phyloP scores from a whole-genome alignment of 805 yeast genomes.

The Clavispora vitiphila region DNA sequence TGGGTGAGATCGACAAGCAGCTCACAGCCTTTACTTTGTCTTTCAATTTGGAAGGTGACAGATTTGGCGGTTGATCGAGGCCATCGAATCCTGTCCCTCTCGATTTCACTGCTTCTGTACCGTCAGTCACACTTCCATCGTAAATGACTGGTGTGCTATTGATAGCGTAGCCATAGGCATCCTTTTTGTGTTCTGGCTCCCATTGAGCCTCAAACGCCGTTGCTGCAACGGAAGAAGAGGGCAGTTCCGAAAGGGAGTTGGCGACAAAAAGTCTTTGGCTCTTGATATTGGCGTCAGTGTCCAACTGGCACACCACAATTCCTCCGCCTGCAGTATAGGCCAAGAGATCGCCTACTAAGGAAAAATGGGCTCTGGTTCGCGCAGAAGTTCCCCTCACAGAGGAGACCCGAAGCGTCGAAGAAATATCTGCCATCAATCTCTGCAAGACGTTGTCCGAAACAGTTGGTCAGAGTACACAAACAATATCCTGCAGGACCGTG shows the following conservation, averaged over 20 bases:
- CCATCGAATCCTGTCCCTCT: constrained; percentile 8
- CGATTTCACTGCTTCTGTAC: constrained; percentile 5
- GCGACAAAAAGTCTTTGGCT: constrained; percentile 53
- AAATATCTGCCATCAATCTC: neutral
- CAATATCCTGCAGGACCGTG: neutral
- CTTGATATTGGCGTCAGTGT: constrained; percentile 12
- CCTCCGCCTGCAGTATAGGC: constrained; percentile 61
- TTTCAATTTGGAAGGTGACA: constrained; percentile 23
- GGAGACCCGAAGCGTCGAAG: neutral
- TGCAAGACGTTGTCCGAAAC: too few species aligned
- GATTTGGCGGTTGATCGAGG: neutral
- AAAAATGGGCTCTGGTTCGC: constrained; percentile 34
- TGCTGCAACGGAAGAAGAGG: neutral
- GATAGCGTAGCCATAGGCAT: constrained; percentile 32
- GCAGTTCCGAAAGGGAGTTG: constrained; percentile 16
- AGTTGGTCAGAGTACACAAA: neutral
- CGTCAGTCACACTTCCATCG: constrained; percentile 7
- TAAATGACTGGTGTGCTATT: constrained; percentile 7
- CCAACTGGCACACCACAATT: constrained; percentile 44
- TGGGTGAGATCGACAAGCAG: constrained; percentile 56
- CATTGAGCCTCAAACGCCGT: neutral
- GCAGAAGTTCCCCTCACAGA: constrained; percentile 45
- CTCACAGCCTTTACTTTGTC: constrained; percentile 48
- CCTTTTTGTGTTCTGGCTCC: constrained; percentile 17
- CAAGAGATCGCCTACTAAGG: constrained; percentile 34